These are phyloP conservation scores for Ceratocystis colombiana DNA, from an alignment of 2,329 filamentous ascomycete genomes.

Conservation along the genomic window DNA sequence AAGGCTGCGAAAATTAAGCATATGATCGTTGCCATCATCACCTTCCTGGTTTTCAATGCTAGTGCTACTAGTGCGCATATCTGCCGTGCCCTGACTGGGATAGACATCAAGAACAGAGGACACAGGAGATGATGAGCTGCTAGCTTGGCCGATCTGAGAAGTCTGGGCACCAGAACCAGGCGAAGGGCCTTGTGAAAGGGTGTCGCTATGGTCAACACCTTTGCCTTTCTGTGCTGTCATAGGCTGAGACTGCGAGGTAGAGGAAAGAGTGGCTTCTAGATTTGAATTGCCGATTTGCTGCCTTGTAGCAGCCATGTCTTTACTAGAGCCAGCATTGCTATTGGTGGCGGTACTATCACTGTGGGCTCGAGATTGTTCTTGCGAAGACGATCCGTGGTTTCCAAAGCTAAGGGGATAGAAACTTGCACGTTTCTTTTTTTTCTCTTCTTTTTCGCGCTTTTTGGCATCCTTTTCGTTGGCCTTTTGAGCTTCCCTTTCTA, in stretches of 20 bases:
- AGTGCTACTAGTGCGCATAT: conserved; percentile 46
- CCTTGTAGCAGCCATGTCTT: conserved; percentile 41
- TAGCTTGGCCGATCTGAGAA: conserved; percentile 68
- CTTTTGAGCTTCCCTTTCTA: conserved; percentile 68
- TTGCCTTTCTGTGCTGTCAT: conserved; percentile 53
- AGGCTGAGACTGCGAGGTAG: conserved; percentile 29
- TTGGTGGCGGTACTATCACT: background rate
- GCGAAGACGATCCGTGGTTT: conserved; percentile 29
- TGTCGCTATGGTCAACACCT: conserved; percentile 47
- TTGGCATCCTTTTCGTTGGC: conserved; percentile 70
- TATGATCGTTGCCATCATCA: conserved; percentile 54
- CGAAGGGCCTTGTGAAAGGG: conserved; percentile 22
- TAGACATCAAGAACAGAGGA: conserved; percentile 57
- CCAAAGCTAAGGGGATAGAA: conserved; percentile 37
- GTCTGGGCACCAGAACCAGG: conserved; percentile 32
- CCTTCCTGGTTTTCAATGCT: conserved; percentile 43
- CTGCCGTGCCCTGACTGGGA: conserved; percentile 35
- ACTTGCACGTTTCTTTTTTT: conserved; percentile 56
- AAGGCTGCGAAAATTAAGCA: conserved; percentile 87
- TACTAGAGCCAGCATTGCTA: background rate
- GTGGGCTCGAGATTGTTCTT: background rate
- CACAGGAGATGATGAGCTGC: conserved; percentile 72
- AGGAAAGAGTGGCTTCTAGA: conserved; percentile 39
- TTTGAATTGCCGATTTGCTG: conserved; percentile 43
- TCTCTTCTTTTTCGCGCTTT: conserved; percentile 81